Evolutionary conservation across 306 rosid species (phyloP), one percentile per base, ranked within the genome.

Genomic region (Ammopiptanthus mongolicus): DNA sequence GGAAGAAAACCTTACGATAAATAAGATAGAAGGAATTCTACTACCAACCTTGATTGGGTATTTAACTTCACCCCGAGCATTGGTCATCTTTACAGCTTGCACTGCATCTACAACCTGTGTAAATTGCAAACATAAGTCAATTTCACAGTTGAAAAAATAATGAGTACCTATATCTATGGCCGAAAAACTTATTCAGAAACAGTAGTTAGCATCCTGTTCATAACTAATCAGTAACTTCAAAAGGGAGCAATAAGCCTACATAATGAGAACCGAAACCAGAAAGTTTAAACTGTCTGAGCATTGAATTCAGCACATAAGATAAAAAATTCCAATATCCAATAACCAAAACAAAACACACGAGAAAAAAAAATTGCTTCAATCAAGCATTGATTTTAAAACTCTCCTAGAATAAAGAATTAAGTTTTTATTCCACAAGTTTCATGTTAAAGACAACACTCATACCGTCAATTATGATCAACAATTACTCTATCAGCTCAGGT

Each of bases 51-150:
- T 95, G 71, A 95, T 95, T 53, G 97, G 99, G 82, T 95, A 92
- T 82, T 79, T 95, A 69, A 95, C 73, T 73, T 96, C 99, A 67
- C 99, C 99, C 39, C 97, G 76, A 59, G 87, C 92, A 73, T 96
- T 96, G 70, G 98, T 92, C 97, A 92, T 96, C 82, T 92, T 96
- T 53, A 96, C 96, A 47, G 98, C 81, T 79, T 51, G 96, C 25
- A 96, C 99, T 9, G 99, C 92, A 46, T 92, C 98, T n/a, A 92
- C 99, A 55, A 89, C 99, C 99, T 95, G 76, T 25, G 60, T 64
- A 62, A 41, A 81, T 75, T 68, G 60, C 53, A 76, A 59, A 67
- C 14, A 47, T 13, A 71, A 59, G 19, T 73, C 66, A 55, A 53
- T 21, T 73, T 25, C 57, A 62, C 52, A 42, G 46, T 73, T 22